Evolutionary conservation across 2,329 filamentous ascomycete species (phyloP).

Genomic region (Dryadomyces quercivorus): DNA sequence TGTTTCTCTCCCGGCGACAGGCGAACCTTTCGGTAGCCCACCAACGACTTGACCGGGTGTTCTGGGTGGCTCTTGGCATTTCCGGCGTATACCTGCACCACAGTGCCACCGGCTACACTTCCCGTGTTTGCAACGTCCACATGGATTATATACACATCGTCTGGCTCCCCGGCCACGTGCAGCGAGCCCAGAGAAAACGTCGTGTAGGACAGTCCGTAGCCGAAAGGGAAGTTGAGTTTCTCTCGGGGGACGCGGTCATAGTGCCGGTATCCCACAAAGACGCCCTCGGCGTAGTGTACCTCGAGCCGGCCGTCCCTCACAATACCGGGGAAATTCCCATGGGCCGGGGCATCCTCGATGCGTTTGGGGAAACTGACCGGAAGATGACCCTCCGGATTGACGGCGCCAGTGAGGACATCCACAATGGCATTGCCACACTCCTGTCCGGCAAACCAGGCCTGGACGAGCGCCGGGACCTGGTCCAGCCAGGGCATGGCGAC

Average conservation of each 20-base stretch:
- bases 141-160: too few species aligned
- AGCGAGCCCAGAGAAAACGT: constrained; percentile 32
- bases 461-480: constrained; percentile 51
- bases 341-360: constrained; percentile 60
- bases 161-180: too few species aligned
- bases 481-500: constrained; percentile 61
- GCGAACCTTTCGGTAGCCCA: too few species aligned
- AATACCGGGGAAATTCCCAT: constrained; percentile 49
- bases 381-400: constrained; percentile 56
- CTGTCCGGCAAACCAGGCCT: constrained; percentile 60
- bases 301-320: constrained; percentile 10
- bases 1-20: too few species aligned
- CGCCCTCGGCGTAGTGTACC: constrained; percentile 55
- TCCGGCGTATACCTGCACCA: too few species aligned
- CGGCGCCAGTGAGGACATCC: constrained; percentile 50
- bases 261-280: constrained; percentile 71
- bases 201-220: constrained; percentile 69
- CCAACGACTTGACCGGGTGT: too few species aligned
- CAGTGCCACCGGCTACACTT: too few species aligned
- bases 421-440: constrained; percentile 56
- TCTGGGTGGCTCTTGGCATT: too few species aligned
- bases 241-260: constrained; percentile 48
- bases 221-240: constrained; percentile 59
- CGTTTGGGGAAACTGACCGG: constrained; percentile 53
- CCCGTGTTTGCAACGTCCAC: too few species aligned